Evolutionary conservation across 73 alveolate species (phyloP), one percentile per base, ranked within the genome.

Genomic region (Uronychia binucleata): DNA sequence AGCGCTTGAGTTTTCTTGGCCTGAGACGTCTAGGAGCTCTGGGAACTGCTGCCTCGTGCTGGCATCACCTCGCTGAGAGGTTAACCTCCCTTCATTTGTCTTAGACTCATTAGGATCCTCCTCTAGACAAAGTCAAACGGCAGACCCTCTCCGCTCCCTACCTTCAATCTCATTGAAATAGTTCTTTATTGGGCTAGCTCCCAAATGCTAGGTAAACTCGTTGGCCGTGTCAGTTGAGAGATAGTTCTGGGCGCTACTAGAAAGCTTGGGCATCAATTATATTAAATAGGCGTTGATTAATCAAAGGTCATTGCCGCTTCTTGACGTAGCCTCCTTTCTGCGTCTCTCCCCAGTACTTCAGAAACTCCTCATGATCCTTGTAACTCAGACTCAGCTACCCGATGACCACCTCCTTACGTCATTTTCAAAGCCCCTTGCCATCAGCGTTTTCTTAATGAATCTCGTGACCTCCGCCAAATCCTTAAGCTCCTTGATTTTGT

Each of bases 311-410:
- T 11, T 46, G 5, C 67, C n/a, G 19, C 81, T 77, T 33, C 31
- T 31, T 27, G 1, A 59, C 81, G 46, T 85, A 85, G 35, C 83
- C 83, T 29, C 57, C 57, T 28, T 85, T 77, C 59, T 77, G 35
- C 26, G 91, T 85, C 32, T 57, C 33, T 30, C 32, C 32, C 91
- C 91, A 85, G 30, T 85, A 85, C 58, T 85, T 84, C 75, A 85
- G 77, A 33, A 85, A 85, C 77, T 85, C 78, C 58, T 57, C 29
- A 77, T 85, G 91, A 19, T 85, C 91, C 1, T 74, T 28, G 76
- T 30, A 85, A 1, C 81, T 85, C 14, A 85, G 27, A 28, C 59
- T 28, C 35, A 85, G 57, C 34, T 46, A 46, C n/a, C n/a, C n/a
- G 19, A 46, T 5, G 19, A 46, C 19, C 19, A 46, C 19, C 67